Percentiles rank a stretch among this genome's conserved stretches.
Evolutionary conservation across 768 basidiomycete genomes (phyloP).

Genomic region (Macrolepiota dolichaula): DNA sequence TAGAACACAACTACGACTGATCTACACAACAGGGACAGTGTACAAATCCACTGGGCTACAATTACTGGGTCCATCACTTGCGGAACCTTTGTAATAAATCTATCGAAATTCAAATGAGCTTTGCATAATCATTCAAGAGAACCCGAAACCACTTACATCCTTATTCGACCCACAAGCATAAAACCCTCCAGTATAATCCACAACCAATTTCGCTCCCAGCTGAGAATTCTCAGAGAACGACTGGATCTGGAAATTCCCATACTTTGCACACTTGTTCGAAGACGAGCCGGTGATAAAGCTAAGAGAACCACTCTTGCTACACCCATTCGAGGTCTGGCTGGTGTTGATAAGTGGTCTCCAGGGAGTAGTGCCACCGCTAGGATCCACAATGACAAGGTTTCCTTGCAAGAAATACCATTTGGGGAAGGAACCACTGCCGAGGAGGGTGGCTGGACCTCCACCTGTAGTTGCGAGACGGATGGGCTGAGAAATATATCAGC

Average conservation of each 20-base stretch:
- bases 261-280: slow-evolving; percentile 22
- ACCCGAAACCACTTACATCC: slow-evolving; percentile 19
- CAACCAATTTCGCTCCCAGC: slow-evolving; percentile 23
- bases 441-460: slow-evolving; percentile 16
- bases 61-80: slow-evolving; percentile 2
- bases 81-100: slow-evolving; percentile 12
- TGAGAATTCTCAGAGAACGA: slow-evolving; percentile 22
- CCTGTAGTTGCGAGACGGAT: slow-evolving; percentile 9
- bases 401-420: slow-evolving; percentile 25
- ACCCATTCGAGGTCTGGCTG: slow-evolving; percentile 13
- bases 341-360: slow-evolving; percentile 17
- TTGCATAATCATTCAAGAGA: not conserved
- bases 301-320: slow-evolving; percentile 18
- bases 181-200: slow-evolving; percentile 25
- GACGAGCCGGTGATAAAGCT: slow-evolving; percentile 19
- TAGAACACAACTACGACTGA: not conserved
- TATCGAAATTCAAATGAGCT: not conserved
- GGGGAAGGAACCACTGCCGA: slow-evolving; percentile 20
- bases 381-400: slow-evolving; percentile 15
- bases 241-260: slow-evolving; percentile 20
- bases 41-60: slow-evolving; percentile 9
- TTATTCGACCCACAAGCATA: slow-evolving; percentile 22
- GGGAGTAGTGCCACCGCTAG: slow-evolving; percentile 7
- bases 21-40: slow-evolving; percentile 12
- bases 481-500: slow-evolving; percentile 16